Evolutionary conservation across 768 basidiomycete species (phyloP), one percentile per base, ranked within the genome.

Genomic region (Tylopilus plumbeoviolaceoides): DNA sequence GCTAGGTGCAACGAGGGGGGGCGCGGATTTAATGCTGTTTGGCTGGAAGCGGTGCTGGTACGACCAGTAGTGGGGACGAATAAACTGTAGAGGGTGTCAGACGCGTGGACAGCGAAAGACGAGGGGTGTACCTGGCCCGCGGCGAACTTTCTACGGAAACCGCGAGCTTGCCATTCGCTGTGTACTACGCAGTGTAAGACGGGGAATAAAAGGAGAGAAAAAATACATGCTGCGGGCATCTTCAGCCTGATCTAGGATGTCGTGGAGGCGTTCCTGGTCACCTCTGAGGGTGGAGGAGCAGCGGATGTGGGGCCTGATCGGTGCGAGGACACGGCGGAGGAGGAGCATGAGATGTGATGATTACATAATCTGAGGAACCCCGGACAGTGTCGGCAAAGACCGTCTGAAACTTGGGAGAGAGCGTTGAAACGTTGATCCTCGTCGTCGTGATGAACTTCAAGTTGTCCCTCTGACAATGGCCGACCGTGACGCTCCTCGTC

Each of bases 1-100:
- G 20, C 75, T 70, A 30, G 86, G 89, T 38, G 81, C 87, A 14
- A 87, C 77, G 14, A 72, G 62, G 7, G 78, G 63, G 25, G 72
- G 70, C 39, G 69, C 72, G 2, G 47, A 51, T 27, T 56, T 59
- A 11, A 50, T 46, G 3, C 45, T 54, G 25, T 58, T 60, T 28
- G 55, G 59, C 38, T 64, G 67, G 48, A 55, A 63, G n/a, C 73
- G 72, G 50, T 71, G 69, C 43, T 73, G 63, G 55, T 72, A 66
- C 8, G 72, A 67, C 56, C 79, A 73, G 56, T 75, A 71, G 52
- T 71, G 64, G 10, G 81, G 81, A 20, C 71, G 71, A 42, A 81
- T 62, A 59, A 80, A 79, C 81, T 82, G 25, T 14, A 15, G 30
- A 11, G 33, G 43, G 0, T 11, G 53, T 52, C 0, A 54, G 53